These are phyloP conservation scores for Plasmodium yoelii DNA, from an alignment of 169 alveolate species.

Conservation along the genomic window DNA sequence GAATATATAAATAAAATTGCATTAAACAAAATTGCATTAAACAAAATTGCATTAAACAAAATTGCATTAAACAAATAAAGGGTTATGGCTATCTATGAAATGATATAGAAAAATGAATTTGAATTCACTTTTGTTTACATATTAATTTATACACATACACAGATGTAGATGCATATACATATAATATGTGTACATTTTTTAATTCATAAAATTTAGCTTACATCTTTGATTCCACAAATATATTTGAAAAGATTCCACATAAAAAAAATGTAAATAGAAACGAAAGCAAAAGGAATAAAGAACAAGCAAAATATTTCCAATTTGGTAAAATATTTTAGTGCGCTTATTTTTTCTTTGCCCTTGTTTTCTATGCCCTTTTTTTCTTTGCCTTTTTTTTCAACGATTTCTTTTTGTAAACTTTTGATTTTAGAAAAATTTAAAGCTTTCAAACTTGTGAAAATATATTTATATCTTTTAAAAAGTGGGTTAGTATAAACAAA, in stretches of 20 bases:
- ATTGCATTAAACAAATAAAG: too few relatives aligned
- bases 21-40: too few relatives aligned
- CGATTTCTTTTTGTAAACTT: constrained; percentile 13
- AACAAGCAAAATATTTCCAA: constrained; percentile 48
- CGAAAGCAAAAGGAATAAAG: constrained; percentile 49
- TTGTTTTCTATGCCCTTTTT: constrained; percentile 8
- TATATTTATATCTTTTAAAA: constrained; percentile 18
- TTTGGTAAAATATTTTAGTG: constrained; percentile 40
- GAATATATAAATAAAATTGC: neutral
- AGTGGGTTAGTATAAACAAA: constrained; percentile 14
- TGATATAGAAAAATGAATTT: too few relatives aligned
- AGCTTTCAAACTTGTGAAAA: neutral
- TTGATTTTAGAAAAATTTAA: constrained; percentile 6
- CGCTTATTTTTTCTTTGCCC: neutral
- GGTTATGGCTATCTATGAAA: too few relatives aligned
- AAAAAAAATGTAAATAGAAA: constrained; percentile 17
- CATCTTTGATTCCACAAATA: constrained; percentile 55
- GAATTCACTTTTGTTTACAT: too few relatives aligned
- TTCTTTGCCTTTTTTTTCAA: neutral
- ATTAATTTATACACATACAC: too few relatives aligned
- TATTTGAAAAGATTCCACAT: constrained; percentile 68
- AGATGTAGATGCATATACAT: neutral
- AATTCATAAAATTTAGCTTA: constrained; percentile 3
- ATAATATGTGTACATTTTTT: neutral
- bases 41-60: too few relatives aligned